A percentile compares a stretch with the other conserved stretches of the same genome.
phyloP scores from a whole-genome alignment of 495 filamentous ascomycete genomes.

The Astrothelium subdiscretum region DNA sequence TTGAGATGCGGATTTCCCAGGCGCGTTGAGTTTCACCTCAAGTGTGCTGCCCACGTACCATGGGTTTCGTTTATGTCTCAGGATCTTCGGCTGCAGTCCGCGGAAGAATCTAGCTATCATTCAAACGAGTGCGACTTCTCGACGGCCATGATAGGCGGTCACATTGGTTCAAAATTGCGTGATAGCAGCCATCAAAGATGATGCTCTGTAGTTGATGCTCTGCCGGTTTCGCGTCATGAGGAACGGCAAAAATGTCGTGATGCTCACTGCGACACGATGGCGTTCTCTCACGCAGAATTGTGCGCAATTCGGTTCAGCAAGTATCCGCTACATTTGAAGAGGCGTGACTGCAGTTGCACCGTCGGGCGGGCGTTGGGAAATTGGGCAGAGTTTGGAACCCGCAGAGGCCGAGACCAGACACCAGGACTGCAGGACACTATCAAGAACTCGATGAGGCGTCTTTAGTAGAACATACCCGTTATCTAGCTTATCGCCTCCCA shows the following conservation, averaged over 20 bases:
- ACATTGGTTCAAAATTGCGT: neutral
- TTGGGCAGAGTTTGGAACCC: too few relatives aligned
- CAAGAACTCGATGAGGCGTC: too few relatives aligned
- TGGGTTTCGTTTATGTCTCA: constrained; percentile 1
- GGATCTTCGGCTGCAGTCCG: neutral
- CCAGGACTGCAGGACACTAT: too few relatives aligned
- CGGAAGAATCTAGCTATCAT: neutral
- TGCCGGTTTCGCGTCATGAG: neutral
- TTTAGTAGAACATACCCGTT: too few relatives aligned
- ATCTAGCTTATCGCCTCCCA: too few relatives aligned
- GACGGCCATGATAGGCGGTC: neutral
- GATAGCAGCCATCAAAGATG: neutral
- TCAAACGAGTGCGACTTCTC: neutral
- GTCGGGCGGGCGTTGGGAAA: too few relatives aligned
- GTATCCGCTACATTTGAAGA: too few relatives aligned
- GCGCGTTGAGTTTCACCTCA: neutral
- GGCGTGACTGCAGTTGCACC: too few relatives aligned
- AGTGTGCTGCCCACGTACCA: neutral
- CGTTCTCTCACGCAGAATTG: too few relatives aligned
- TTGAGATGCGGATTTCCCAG: neutral
- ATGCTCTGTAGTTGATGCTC: neutral
- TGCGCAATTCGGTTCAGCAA: too few relatives aligned
- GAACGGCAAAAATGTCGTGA: neutral
- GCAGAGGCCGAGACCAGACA: too few relatives aligned
- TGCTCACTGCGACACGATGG: too few relatives aligned